These are phyloP conservation scores for Fusarium sp. DNA, from an alignment of 2,329 filamentous ascomycete genomes.

Conservation along the genomic window DNA sequence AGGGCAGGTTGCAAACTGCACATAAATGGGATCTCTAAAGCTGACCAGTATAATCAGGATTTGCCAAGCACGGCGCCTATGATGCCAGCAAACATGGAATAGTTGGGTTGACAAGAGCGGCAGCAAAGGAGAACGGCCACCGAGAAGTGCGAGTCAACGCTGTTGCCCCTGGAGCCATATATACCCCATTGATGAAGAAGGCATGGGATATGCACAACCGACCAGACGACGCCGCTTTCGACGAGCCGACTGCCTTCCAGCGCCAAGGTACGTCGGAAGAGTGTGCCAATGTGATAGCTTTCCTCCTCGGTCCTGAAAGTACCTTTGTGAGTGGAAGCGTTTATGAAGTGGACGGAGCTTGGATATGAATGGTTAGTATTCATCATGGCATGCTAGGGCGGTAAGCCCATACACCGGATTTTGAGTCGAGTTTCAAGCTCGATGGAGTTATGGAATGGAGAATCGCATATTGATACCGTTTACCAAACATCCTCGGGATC, in stretches of 20 bases:
- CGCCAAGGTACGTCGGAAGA: slow-evolving; percentile 55
- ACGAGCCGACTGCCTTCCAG: slow-evolving; percentile 53
- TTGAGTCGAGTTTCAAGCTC: background rate
- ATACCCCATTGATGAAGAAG: slow-evolving; percentile 60
- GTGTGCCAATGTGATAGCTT: slow-evolving; percentile 47
- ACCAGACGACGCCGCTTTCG: slow-evolving; percentile 51
- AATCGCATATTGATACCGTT: slow-evolving; percentile 14
- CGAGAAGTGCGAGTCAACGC: slow-evolving; percentile 57
- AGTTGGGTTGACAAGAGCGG: slow-evolving; percentile 49
- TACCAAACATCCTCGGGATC: slow-evolving; percentile 87
- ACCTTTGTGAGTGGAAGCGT: slow-evolving; percentile 50
- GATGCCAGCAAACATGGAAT: slow-evolving; percentile 53
- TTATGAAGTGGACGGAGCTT: slow-evolving; percentile 58
- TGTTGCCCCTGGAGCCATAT: slow-evolving; percentile 59
- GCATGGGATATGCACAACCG: slow-evolving; percentile 49
- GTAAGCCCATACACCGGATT: background rate
- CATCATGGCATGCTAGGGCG: background rate
- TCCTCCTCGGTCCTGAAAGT: slow-evolving; percentile 49
- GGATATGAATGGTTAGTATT: slow-evolving; percentile 41
- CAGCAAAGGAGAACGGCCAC: slow-evolving; percentile 52
- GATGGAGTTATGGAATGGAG: slow-evolving; percentile 55
- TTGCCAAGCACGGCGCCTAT: slow-evolving; percentile 49
- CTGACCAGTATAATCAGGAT: slow-evolving; percentile 41
- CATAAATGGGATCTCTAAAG: background rate
- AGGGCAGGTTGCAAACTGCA: slow-evolving; percentile 48